Evolutionary conservation across 306 rosid species (phyloP), one percentile per base, ranked within the genome.

Genomic region (Cucurbita argyrosperma): DNA sequence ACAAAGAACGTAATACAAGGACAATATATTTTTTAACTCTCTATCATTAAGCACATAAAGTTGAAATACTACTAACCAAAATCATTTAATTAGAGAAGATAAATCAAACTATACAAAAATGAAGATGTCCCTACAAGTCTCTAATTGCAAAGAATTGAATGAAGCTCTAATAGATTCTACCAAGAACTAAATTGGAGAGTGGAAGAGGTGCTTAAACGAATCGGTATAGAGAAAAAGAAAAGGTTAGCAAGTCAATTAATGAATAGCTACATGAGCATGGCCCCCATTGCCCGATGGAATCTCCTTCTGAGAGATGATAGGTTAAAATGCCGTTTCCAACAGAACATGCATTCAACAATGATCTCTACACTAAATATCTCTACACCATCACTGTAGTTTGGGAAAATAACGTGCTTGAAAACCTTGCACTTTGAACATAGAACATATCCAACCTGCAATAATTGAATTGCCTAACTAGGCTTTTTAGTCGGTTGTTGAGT

Each of bases 371-470:
- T 47, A 37, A 62, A 45, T 61, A 76, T 38, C 37, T 78, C 78
- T n/a, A 68, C 79, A 46, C 89, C 89, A 68, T 95, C 97, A 37
- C 47, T 62, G 77, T 76, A 87, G 83, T 88, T 72, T 42, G 97
- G 99, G 78, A 91, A 95, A 74, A 96, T 89, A 18, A 94, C 87
- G 76, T 97, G 89, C 82, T 88, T 89, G 87, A 88, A 91, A 53
- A 91, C 99, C 78, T 91, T 91, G 79, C 99, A 89, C 26, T 76
- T 89, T 4, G 95, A 81, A 82, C 99, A 88, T 73, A 95, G 76
- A 15, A 88, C 76, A 76, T 69, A 90, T 56, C 99, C 97, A 83
- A 82, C 68, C 97, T 94, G 78, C 58, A 26, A 37, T 5, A 26
- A 30, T 71, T 52, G 37, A 5, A 71, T 37, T 37, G 50, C 58